Conservation (phyloP, 352 stramenopile genomes). For the Pythium dissimile region DNA sequence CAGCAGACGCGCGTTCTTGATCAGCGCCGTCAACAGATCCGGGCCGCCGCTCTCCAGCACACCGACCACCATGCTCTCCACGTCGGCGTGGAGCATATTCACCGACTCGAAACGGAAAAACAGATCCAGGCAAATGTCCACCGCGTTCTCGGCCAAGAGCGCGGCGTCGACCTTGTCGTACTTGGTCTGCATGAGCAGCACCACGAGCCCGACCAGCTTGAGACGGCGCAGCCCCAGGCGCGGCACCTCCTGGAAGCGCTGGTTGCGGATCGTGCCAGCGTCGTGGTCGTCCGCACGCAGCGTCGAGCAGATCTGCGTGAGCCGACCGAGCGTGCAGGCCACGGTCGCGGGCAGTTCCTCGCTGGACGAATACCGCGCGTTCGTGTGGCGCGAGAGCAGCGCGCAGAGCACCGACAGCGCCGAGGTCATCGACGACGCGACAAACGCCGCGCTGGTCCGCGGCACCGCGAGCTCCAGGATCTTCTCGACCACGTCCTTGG, state of each 20-base stretch:
- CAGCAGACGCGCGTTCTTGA: conserved; percentile 70
- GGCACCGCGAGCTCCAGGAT: conserved; percentile 62
- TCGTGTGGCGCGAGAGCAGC: conserved; percentile 71
- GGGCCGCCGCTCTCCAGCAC: conserved; percentile 78
- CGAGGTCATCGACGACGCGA: conserved; percentile 73
- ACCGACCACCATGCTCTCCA: conserved; percentile 83
- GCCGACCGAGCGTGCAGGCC: conserved; percentile 40
- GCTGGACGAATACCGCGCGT: conserved; percentile 65
- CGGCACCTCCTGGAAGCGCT: conserved; percentile 67
- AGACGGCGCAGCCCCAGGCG: conserved; percentile 71
- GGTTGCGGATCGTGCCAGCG: conserved; percentile 66
- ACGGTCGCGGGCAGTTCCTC: conserved; percentile 64
- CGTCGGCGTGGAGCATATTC: conserved; percentile 85
- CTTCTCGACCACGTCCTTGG: conserved; percentile 65
- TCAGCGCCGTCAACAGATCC: conserved; percentile 68
- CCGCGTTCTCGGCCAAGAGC: conserved; percentile 60
- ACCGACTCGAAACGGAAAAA: conserved; percentile 88
- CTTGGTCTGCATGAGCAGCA: conserved; percentile 82
- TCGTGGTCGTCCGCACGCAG: conserved; percentile 58
- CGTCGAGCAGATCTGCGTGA: conserved; percentile 67
- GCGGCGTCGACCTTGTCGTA: conserved; percentile 75
- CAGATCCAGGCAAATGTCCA: conserved; percentile 74
- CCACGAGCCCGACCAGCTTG: conserved; percentile 77
- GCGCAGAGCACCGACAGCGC: conserved; percentile 75
- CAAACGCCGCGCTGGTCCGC: conserved; percentile 21